These are phyloP conservation scores for Musa itinerans DNA, from an alignment of 176 grass and related monocot genomes.

Conservation along the genomic window DNA sequence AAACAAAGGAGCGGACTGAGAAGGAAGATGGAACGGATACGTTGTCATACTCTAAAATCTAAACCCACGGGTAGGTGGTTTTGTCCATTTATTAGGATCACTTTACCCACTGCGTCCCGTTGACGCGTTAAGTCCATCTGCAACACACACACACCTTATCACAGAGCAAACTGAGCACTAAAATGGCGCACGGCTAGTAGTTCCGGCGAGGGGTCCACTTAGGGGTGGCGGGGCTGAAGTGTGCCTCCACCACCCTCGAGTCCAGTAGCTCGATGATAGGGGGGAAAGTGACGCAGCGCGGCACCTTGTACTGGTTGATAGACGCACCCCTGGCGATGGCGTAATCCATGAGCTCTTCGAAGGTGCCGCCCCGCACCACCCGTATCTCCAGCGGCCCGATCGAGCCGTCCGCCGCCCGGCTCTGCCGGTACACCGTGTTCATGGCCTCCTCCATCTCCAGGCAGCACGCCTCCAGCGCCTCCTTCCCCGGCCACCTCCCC, in stretches of 20 bases:
- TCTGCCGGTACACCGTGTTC: slow-evolving; percentile 75
- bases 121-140: too few relatives aligned
- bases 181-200: too few relatives aligned
- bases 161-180: too few relatives aligned
- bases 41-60: too few relatives aligned
- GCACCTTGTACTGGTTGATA: slow-evolving; percentile 98
- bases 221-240: slow-evolving; percentile 70
- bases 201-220: slow-evolving; percentile 31
- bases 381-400: slow-evolving; percentile 83
- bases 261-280: slow-evolving; percentile 86
- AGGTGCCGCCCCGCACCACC: slow-evolving; percentile 59
- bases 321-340: slow-evolving; percentile 77
- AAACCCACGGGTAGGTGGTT: too few relatives aligned
- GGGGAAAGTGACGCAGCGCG: slow-evolving; percentile 67
- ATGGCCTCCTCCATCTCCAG: slow-evolving; percentile 96
- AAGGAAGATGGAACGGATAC: too few relatives aligned
- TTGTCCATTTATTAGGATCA: background rate
- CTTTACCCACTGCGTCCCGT: background rate
- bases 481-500: slow-evolving; percentile 33
- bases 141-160: too few relatives aligned
- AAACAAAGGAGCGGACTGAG: too few relatives aligned
- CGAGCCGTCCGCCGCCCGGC: slow-evolving; percentile 45
- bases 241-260: slow-evolving; percentile 58
- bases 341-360: slow-evolving; percentile 97
- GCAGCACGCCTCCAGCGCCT: slow-evolving; percentile 61